Conservation (phyloP, 2,329 filamentous ascomycete species). For the Chalaropsis ovoidea region DNA sequence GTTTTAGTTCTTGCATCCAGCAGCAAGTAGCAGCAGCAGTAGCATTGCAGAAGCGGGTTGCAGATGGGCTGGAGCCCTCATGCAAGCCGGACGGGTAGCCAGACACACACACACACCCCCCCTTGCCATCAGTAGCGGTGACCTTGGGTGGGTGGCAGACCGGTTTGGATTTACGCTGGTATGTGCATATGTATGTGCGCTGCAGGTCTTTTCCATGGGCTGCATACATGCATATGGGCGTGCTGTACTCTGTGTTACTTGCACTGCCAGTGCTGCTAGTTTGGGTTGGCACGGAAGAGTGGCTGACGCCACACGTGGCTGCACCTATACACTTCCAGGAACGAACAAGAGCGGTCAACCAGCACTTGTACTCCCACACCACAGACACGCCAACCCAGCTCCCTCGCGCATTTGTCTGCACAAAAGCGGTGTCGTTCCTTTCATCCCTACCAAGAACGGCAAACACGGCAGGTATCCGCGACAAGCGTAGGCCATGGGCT, state of each 20-base stretch:
- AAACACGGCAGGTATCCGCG: too few species aligned
- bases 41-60: conserved; percentile 7
- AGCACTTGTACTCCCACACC: neutral
- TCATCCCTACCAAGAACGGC: too few species aligned
- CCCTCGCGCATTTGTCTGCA: too few species aligned
- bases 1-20: neutral
- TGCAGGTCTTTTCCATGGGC: neutral
- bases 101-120: neutral
- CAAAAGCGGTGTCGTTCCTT: too few species aligned
- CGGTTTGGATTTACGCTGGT: neutral
- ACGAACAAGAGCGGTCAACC: neutral
- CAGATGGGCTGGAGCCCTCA: neutral
- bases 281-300: neutral
- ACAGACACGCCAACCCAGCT: too few species aligned
- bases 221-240: neutral
- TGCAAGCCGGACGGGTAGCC: neutral
- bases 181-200: conserved; percentile 1
- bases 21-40: neutral
- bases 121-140: neutral
- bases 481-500: too few species aligned
- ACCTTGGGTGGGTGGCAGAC: neutral
- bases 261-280: neutral
- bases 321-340: neutral
- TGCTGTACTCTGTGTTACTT: neutral
- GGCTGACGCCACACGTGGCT: neutral